phyloP scores from a whole-genome alignment of 75 land plant species.

The Pinus taeda region DNA sequence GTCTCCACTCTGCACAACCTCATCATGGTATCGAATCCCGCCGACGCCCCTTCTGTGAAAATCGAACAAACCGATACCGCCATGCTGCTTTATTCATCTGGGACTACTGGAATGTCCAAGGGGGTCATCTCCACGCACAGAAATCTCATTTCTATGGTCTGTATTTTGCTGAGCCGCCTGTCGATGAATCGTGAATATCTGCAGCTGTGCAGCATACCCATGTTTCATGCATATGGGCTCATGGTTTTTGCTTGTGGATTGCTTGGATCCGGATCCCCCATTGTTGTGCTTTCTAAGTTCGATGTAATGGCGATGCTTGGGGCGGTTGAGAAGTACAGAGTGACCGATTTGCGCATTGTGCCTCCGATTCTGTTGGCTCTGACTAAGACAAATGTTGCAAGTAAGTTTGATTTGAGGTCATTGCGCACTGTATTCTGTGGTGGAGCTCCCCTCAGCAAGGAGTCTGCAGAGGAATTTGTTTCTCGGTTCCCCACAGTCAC shows the following conservation, averaged over 20 bases:
- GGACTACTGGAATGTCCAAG: conserved; percentile 73
- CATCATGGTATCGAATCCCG: neutral
- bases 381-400: conserved; percentile 15
- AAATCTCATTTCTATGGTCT: conserved; percentile 29
- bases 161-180: conserved; percentile 1
- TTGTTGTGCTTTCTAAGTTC: conserved; percentile 38
- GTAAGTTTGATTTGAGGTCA: conserved; percentile 32
- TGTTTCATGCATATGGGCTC: conserved; percentile 71
- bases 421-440: conserved; percentile 32
- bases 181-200: neutral
- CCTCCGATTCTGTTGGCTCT: conserved; percentile 54
- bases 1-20: too few relatives aligned
- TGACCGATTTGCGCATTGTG: conserved; percentile 44
- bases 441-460: conserved; percentile 59
- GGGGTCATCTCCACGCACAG: conserved; percentile 51
- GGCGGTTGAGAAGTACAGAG: conserved; percentile 32
- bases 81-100: conserved; percentile 68
- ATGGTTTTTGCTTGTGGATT: conserved; percentile 22
- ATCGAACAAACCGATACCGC: conserved; percentile 43
- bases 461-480: conserved; percentile 32
- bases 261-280: conserved; percentile 20
- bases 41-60: neutral
- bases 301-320: conserved; percentile 32
- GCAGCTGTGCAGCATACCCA: conserved; percentile 38
- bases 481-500: conserved; percentile 29